phyloP scores from a whole-genome alignment of 768 basidiomycete genomes.

The Russula vinacea region DNA sequence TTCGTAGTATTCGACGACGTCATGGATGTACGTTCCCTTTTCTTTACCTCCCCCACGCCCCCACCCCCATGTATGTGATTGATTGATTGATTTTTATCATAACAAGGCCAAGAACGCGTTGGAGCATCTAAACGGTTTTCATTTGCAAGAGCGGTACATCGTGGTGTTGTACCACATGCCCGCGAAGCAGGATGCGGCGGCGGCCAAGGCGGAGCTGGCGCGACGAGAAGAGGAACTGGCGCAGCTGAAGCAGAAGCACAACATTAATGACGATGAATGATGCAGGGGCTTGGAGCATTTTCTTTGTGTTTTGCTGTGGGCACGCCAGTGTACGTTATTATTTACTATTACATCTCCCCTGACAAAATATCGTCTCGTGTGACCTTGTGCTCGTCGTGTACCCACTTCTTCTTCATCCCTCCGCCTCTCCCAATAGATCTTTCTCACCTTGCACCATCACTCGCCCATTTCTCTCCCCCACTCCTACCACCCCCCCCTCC shows the following conservation, averaged over 20 bases:
- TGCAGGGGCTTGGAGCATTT: background rate
- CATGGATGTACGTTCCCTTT: conserved; percentile 73
- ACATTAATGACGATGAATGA: conserved; percentile 72
- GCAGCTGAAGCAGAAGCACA: conserved; percentile 79
- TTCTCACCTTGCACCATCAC: too few species aligned
- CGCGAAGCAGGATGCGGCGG: conserved; percentile 91
- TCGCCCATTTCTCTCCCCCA: too few species aligned
- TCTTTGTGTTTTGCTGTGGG: background rate
- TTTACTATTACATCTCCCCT: background rate
- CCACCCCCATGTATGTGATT: background rate
- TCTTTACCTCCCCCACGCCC: background rate
- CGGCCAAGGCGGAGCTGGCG: conserved; percentile 88
- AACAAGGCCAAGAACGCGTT: conserved; percentile 90
- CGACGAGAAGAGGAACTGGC: conserved; percentile 87
- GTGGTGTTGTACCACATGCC: conserved; percentile 98
- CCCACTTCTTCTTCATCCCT: too few species aligned
- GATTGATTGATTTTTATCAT: background rate
- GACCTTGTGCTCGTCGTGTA: too few species aligned
- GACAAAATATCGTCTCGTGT: too few species aligned
- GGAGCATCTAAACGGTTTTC: conserved; percentile 96
- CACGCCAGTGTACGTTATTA: background rate
- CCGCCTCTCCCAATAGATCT: too few species aligned
- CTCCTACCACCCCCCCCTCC: too few species aligned
- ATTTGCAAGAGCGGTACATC: conserved; percentile 96
- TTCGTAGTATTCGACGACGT: conserved; percentile 97